A percentile compares a stretch with the other conserved stretches of the same genome.
Conservation (phyloP, 441 rosid species). For the Cnidoscolus chayamansa region DNA sequence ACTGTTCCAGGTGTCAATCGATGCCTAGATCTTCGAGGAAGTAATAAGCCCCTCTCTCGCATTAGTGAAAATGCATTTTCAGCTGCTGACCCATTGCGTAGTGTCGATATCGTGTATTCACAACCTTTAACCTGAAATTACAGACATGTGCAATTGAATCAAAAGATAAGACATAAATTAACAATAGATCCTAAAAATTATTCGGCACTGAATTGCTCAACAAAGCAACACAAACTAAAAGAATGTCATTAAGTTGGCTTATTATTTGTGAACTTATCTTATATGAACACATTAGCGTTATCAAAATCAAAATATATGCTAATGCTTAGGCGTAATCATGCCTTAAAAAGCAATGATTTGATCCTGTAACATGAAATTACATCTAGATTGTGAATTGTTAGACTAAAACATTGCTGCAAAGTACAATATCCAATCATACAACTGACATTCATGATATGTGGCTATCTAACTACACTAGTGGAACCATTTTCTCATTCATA, state of each 20-base stretch:
- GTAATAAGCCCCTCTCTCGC: conserved; percentile 93
- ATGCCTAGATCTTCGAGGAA: conserved; percentile 94
- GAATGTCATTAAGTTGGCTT: neutral
- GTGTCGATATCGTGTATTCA: conserved; percentile 64
- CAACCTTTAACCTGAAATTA: conserved; percentile 71
- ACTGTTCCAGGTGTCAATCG: conserved; percentile 99
- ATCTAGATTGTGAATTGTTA: neutral
- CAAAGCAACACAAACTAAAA: conserved; percentile 9
- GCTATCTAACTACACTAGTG: neutral
- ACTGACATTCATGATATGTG: neutral
- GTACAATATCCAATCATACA: neutral
- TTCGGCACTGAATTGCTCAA: conserved; percentile 6
- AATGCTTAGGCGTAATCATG: neutral
- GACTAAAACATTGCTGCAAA: neutral
- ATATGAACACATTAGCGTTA: neutral
- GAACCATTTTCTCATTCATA: neutral
- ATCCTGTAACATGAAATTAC: neutral
- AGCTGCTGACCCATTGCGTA: conserved; percentile 97
- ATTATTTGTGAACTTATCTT: neutral
- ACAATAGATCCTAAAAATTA: neutral
- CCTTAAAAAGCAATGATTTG: neutral
- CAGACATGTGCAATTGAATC: conserved; percentile 12
- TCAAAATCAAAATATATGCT: neutral
- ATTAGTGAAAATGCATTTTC: conserved; percentile 89
- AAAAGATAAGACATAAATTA: conserved; percentile 4